Percentiles rank a stretch among this genome's conserved stretches.
These are phyloP conservation scores for Neofusicoccum cordaticola DNA, from an alignment of 2,329 filamentous ascomycete genomes.

Conservation along the genomic window DNA sequence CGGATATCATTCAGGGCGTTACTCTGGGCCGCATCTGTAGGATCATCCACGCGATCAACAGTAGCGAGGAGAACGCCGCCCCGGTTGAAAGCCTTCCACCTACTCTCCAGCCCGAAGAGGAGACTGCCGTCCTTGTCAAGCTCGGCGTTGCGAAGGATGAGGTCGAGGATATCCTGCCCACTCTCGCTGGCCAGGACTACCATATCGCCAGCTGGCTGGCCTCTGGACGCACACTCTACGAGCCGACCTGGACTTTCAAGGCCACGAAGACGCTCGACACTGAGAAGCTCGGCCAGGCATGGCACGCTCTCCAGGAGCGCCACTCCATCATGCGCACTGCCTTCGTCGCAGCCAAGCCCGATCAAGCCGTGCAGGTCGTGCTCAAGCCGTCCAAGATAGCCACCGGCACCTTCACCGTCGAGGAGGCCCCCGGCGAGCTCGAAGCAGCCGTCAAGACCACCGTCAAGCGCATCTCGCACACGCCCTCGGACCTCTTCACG, in stretches of 20 bases:
- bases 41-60: background rate
- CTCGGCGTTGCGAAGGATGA: background rate
- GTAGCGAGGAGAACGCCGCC: background rate
- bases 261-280: conserved; percentile 22
- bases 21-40: conserved; percentile 16
- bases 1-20: conserved; percentile 14
- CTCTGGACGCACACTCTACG: conserved; percentile 12
- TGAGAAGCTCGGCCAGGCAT: conserved; percentile 27
- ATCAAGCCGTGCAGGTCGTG: conserved; percentile 30
- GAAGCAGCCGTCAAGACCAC: conserved; percentile 21
- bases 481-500: conserved; percentile 30
- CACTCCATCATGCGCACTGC: conserved; percentile 35
- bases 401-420: conserved; percentile 24
- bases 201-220: conserved; percentile 12
- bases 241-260: conserved; percentile 17
- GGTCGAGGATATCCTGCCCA: conserved; percentile 9
- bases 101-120: background rate
- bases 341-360: conserved; percentile 28
- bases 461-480: conserved; percentile 24
- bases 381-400: conserved; percentile 24
- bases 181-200: conserved; percentile 16
- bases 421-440: conserved; percentile 19
- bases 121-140: background rate
- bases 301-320: conserved; percentile 29
- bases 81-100: background rate